Percentiles rank a stretch among this genome's conserved stretches.
Evolutionary conservation across 768 basidiomycete genomes (phyloP).

Genomic region (Phaeotremella fagi): DNA sequence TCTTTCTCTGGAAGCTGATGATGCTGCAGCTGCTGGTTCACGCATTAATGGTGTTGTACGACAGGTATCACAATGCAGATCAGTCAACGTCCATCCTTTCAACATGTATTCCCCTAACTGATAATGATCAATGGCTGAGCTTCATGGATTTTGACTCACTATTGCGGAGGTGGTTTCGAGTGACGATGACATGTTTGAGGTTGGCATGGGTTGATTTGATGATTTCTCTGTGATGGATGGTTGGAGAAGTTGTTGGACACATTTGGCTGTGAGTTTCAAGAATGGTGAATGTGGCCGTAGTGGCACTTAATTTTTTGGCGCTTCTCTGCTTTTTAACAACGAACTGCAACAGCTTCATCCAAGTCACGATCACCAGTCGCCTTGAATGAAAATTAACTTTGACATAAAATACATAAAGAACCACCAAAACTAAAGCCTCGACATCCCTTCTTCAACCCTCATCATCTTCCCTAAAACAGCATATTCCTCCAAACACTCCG

Average conservation of each 20-base stretch:
- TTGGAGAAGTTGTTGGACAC: not conserved
- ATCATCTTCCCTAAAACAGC: slow-evolving; percentile 52
- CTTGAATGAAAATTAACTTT: too few relatives aligned
- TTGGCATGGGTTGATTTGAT: slow-evolving; percentile 5
- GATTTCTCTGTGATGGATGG: not conserved
- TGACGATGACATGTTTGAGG: slow-evolving; percentile 12
- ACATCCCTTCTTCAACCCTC: slow-evolving; percentile 52
- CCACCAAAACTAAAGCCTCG: too few relatives aligned
- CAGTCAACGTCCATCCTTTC: slow-evolving; percentile 48
- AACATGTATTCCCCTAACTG: slow-evolving; percentile 49
- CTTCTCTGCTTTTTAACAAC: too few relatives aligned
- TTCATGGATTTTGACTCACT: slow-evolving; percentile 10
- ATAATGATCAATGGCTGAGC: not conserved
- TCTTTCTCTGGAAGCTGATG: slow-evolving; percentile 20
- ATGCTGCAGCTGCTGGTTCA: slow-evolving; percentile 32
- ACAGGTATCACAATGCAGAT: slow-evolving; percentile 40
- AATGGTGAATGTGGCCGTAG: too few relatives aligned
- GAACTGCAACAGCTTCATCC: too few relatives aligned
- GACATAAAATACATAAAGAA: too few relatives aligned
- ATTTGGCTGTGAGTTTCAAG: not conserved
- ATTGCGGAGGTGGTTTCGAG: slow-evolving; percentile 38
- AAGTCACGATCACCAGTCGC: too few relatives aligned
- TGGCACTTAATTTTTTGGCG: too few relatives aligned
- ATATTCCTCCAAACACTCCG: slow-evolving; percentile 65
- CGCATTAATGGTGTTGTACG: slow-evolving; percentile 44